Percentiles rank a stretch among this genome's conserved stretches.
Conservation (phyloP, 306 rosid genomes). For the Begonia masoniana region DNA sequence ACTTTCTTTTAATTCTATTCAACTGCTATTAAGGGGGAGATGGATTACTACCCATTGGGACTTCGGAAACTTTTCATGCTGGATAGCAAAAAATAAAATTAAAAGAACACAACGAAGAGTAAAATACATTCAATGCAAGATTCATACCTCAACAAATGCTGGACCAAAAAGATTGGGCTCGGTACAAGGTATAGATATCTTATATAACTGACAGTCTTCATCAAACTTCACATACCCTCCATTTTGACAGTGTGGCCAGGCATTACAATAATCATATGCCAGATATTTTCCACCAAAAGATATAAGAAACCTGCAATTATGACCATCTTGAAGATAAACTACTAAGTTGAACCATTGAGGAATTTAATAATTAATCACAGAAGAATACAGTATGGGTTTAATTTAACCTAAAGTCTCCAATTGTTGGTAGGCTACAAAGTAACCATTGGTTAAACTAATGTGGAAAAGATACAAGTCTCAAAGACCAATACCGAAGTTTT, state of each 20-base stretch:
- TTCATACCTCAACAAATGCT: constrained; percentile 78
- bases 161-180: constrained; percentile 68
- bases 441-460: too few relatives aligned
- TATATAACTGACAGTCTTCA: constrained; percentile 49
- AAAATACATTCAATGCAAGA: background rate
- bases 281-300: constrained; percentile 87
- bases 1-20: too few relatives aligned
- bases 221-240: constrained; percentile 32
- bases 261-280: constrained; percentile 28
- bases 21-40: too few relatives aligned
- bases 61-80: too few relatives aligned
- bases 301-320: constrained; percentile 70
- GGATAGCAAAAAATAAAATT: too few relatives aligned
- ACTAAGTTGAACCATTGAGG: background rate
- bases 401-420: too few relatives aligned
- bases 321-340: constrained; percentile 11
- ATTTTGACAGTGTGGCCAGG: constrained; percentile 33
- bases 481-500: constrained; percentile 53
- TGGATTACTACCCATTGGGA: too few relatives aligned
- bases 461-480: too few relatives aligned
- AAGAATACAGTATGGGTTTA: too few relatives aligned
- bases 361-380: too few relatives aligned
- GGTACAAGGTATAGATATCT: constrained; percentile 55
- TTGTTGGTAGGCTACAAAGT: too few relatives aligned
- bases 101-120: too few relatives aligned